phyloP scores from a whole-genome alignment of 139 green algal species.

The Yamagishiella unicocca region DNA sequence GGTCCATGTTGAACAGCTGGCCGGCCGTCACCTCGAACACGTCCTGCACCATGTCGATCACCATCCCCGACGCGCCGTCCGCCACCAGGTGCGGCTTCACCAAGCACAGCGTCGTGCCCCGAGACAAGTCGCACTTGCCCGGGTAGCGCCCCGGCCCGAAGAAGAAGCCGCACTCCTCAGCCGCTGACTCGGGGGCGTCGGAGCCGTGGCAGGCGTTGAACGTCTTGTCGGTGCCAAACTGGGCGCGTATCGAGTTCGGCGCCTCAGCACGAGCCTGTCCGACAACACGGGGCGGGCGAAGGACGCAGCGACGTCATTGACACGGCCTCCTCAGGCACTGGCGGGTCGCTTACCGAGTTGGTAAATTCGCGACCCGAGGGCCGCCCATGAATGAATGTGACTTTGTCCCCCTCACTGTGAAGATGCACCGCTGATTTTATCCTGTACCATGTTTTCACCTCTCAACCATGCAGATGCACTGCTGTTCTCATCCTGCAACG shows the following conservation, averaged over 20 bases:
- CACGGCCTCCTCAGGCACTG: no score
- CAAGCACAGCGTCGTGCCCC: constrained; percentile 69
- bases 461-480: no score
- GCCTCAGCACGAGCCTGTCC: constrained; percentile 70
- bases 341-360: no score
- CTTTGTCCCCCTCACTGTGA: no score
- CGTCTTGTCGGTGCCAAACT: constrained; percentile 71
- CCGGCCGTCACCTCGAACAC: constrained; percentile 73
- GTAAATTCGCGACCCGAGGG: no score
- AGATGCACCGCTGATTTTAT: no score
- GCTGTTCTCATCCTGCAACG: no score
- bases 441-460: no score
- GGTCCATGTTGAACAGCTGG: constrained; percentile 73
- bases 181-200: constrained; percentile 74
- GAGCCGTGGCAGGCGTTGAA: constrained; percentile 83
- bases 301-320: no score
- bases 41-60: constrained; percentile 59
- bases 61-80: constrained; percentile 61
- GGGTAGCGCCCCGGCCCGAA: constrained; percentile 60
- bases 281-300: no score
- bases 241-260: constrained; percentile 73
- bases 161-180: constrained; percentile 78
- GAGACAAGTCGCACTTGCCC: constrained; percentile 57
- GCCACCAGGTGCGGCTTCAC: constrained; percentile 83
- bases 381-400: no score